These are phyloP conservation scores for Cyclocybe aegerita DNA, from an alignment of 768 basidiomycete species.

Conservation along the genomic window DNA sequence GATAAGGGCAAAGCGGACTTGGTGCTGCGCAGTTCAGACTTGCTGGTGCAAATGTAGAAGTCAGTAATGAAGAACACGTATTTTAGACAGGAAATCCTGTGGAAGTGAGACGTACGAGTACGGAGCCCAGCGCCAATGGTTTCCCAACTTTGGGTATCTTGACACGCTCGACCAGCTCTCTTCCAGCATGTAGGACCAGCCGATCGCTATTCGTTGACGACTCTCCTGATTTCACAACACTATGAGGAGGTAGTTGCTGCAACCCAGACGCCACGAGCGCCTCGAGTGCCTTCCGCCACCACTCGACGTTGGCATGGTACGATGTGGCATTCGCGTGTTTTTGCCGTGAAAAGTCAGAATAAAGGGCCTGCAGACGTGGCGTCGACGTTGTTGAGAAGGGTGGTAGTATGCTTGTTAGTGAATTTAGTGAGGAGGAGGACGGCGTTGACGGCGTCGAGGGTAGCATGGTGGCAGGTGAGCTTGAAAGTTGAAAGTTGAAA, in stretches of 20 bases:
- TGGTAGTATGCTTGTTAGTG: constrained; percentile 47
- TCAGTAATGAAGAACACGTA: constrained; percentile 10
- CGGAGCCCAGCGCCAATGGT: constrained; percentile 68
- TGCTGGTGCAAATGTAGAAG: constrained; percentile 46
- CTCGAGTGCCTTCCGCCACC: constrained; percentile 81
- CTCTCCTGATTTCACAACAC: not conserved
- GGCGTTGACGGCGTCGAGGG: constrained; percentile 11
- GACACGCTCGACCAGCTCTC: constrained; percentile 55
- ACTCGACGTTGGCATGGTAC: constrained; percentile 77
- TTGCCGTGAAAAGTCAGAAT: constrained; percentile 85
- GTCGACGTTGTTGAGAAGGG: constrained; percentile 48
- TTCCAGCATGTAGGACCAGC: constrained; percentile 59
- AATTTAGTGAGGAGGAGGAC: constrained; percentile 16
- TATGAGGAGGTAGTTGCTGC: constrained; percentile 27
- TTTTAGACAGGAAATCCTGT: not conserved
- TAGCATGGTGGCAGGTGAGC: constrained; percentile 3
- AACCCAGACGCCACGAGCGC: constrained; percentile 57
- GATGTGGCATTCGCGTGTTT: constrained; percentile 83
- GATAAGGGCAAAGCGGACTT: constrained; percentile 45
- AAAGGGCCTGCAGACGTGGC: constrained; percentile 73
- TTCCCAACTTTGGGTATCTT: constrained; percentile 72
- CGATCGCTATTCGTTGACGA: constrained; percentile 33
- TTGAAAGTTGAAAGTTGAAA: not conserved
- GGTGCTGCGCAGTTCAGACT: constrained; percentile 62
- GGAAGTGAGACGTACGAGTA: constrained; percentile 64